Base-by-base conservation (phyloP, 2,329 filamentous ascomycete genomes). In the Fragosphaeria purpurea region DNA sequence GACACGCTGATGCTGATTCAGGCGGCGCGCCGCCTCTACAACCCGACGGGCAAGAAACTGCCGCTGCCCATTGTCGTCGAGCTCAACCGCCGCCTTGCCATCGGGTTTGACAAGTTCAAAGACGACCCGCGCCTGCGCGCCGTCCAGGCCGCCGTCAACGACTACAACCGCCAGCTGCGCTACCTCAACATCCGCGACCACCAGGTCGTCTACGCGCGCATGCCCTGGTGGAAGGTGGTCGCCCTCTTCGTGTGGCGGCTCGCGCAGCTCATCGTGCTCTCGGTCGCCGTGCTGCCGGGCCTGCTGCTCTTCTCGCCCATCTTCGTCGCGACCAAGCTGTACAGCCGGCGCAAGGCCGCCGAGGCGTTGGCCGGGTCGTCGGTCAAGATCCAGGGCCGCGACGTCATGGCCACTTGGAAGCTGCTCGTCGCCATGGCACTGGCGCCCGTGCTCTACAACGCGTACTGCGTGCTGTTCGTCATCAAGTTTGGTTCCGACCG, bases 1-100 rank as follows among this genome's bases (percentile, higher is more conserved):
- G 91, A 97, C 61, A 97, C 91, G 4, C 75, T 97, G 30, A 95
- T 95, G 90, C 77, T 94, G 58, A 95, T 97, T 53, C 93, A 97
- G 76, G 90, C 91, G 39, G 91, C 90, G 6, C 81, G 93, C 55
- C 82, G 93, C 46, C 75, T 98, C 33, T 98, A 98, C 70, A 96
- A 95, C 62, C 87, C 89, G 9, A 93, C 88, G 46, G 88, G 89
- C 59, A 95, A 91, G 71, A 95, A 95, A 66, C 76, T 97, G 39
- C 91, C 91, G 6, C 76, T 97, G 30, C 88, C 91, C 1, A 86
- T 91, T 62, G 87, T 97, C 8, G 87, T 97, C 35, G 93, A 98
- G 69, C 79, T 98, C 47, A 97, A 97, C 69, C 80, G 91, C 47
- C 83, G 91, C 38, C 77, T 98, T 6, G 86, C 94, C 51, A 85